A percentile compares a stretch with the other conserved stretches of the same genome.
These are phyloP conservation scores for Solanum hybrid DNA, from an alignment of 305 asterid genomes.

Conservation along the genomic window DNA sequence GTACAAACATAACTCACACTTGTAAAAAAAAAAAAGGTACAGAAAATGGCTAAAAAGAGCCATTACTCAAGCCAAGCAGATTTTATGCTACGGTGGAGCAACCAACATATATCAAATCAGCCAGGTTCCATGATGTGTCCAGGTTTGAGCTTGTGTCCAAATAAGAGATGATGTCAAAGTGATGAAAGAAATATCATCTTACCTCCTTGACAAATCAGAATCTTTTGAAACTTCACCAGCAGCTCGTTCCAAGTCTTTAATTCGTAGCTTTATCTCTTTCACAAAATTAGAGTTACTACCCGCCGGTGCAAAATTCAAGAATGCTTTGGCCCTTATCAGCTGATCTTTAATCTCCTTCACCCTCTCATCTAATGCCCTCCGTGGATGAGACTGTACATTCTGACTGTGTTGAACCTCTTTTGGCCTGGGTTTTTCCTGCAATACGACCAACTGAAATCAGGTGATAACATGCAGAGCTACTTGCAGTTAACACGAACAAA, in stretches of 20 bases:
- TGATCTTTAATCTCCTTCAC: conserved; percentile 78
- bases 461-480: neutral
- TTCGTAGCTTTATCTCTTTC: conserved; percentile 74
- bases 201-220: conserved; percentile 66
- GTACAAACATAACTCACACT: neutral
- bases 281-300: conserved; percentile 64
- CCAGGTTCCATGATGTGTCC: neutral
- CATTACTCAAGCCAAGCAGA: neutral
- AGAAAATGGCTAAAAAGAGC: neutral
- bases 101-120: neutral
- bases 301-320: conserved; percentile 46
- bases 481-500: neutral
- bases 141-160: too few species aligned
- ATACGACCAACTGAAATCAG: conserved; percentile 15
- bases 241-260: conserved; percentile 68
- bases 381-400: conserved; percentile 21
- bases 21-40: neutral
- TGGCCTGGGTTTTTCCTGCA: conserved; percentile 36
- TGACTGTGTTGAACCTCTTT: conserved; percentile 22
- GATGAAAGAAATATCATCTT: neutral
- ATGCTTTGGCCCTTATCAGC: conserved; percentile 68
- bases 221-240: conserved; percentile 47
- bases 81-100: neutral
- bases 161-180: neutral
- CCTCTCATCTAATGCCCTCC: conserved; percentile 46